Evolutionary conservation across 2,329 filamentous ascomycete species (phyloP).

Genomic region (Penicillium fuscoglaucum): DNA sequence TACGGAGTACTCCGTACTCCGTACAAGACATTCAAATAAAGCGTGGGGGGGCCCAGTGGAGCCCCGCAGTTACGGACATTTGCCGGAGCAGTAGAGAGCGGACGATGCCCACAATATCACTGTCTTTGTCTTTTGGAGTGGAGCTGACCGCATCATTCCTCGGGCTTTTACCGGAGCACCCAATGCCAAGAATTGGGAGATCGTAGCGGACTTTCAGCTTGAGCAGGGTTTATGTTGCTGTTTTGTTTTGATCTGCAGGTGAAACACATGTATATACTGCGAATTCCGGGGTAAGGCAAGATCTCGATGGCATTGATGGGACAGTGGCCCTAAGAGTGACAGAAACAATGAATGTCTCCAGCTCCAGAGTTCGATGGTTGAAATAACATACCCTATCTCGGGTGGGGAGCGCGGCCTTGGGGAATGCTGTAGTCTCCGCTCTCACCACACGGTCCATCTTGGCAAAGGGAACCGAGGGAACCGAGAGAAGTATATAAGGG

Average conservation of each 20-base stretch:
- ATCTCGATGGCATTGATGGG: neutral
- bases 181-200: neutral
- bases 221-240: neutral
- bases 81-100: neutral
- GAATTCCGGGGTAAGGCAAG: neutral
- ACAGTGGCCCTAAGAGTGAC: neutral
- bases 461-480: neutral
- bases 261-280: neutral
- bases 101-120: too few relatives aligned
- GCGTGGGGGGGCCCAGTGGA: neutral
- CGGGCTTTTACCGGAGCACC: conserved; percentile 14
- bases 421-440: conserved; percentile 5
- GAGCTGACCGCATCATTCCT: neutral
- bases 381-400: neutral
- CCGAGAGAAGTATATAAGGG: conserved; percentile 5
- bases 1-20: too few relatives aligned
- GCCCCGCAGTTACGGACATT: neutral
- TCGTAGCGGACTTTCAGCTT: neutral
- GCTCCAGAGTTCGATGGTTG: neutral
- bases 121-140: neutral
- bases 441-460: conserved; percentile 3
- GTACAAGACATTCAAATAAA: neutral
- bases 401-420: conserved; percentile 3
- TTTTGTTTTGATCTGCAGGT: neutral
- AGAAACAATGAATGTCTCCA: neutral